phyloP scores from a whole-genome alignment of 2,329 filamentous ascomycete species.

The Botrytis aclada region DNA sequence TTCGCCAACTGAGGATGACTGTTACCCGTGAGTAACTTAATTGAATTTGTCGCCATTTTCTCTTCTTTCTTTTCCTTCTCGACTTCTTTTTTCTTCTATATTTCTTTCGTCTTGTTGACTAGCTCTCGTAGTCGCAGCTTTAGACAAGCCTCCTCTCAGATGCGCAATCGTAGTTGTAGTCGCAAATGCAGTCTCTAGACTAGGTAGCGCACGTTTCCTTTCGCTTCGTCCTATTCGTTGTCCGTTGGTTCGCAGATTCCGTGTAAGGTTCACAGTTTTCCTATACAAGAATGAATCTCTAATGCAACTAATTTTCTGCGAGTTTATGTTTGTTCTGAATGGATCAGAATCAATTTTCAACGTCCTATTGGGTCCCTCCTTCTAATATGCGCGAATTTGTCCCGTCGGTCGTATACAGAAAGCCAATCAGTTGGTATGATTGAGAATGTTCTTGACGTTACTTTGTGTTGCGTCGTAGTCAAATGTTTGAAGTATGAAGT shows the following conservation, averaged over 20 bases:
- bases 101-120: neutral
- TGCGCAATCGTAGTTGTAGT: neutral
- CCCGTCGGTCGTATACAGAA: neutral
- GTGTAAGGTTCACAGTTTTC: neutral
- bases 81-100: neutral
- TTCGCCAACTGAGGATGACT: constrained; percentile 71
- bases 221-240: neutral
- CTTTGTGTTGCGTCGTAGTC: too few relatives aligned
- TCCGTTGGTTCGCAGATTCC: neutral
- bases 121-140: neutral
- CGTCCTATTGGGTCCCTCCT: neutral
- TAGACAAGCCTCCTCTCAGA: too few relatives aligned
- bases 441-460: neutral
- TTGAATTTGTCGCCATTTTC: constrained; percentile 67
- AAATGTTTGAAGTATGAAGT: neutral
- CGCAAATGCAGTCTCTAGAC: neutral
- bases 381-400: neutral
- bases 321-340: neutral
- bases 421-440: neutral
- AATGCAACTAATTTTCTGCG: neutral
- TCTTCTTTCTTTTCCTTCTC: neutral
- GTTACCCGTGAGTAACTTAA: constrained; percentile 73
- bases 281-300: neutral
- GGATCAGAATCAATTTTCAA: neutral
- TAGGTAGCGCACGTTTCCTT: constrained; percentile 1